phyloP scores from a whole-genome alignment of 345 rosid genomes.

The Balakata baccata region DNA sequence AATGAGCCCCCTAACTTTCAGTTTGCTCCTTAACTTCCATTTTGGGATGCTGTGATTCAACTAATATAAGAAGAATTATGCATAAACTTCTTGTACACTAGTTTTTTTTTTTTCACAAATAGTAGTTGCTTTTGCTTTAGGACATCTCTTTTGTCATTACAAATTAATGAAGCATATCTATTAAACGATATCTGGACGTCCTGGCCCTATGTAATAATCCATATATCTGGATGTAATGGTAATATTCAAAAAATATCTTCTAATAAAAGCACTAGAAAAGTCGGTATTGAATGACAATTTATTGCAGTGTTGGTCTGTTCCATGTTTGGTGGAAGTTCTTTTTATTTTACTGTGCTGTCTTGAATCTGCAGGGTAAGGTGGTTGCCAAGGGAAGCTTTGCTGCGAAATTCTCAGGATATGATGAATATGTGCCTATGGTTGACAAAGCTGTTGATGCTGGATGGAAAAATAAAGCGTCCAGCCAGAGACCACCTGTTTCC shows the following conservation, averaged over 20 bases:
- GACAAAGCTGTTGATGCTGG: slow-evolving; percentile 91
- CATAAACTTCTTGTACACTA: not conserved
- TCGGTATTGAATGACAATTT: not conserved
- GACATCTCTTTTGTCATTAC: not conserved
- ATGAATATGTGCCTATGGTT: slow-evolving; percentile 97
- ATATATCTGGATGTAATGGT: not conserved
- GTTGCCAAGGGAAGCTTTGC: slow-evolving; percentile 61
- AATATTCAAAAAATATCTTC: not conserved
- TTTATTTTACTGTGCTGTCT: slow-evolving; percentile 9
- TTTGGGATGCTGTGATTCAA: not conserved
- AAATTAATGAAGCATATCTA: not conserved
- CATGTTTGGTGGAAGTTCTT: not conserved
- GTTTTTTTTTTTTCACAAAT: slow-evolving; percentile 6
- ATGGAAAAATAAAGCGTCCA: slow-evolving; percentile 69
- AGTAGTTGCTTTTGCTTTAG: not conserved
- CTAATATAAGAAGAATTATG: not conserved
- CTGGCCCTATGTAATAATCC: not conserved
- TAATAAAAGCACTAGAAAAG: not conserved
- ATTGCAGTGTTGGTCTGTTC: not conserved
- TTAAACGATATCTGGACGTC: not conserved
- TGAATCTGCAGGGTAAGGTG: slow-evolving; percentile 56
- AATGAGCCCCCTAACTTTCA: not conserved
- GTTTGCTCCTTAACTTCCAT: not conserved
- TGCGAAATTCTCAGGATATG: slow-evolving; percentile 77
- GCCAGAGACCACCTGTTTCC: slow-evolving; percentile 42